A percentile compares a stretch with the other conserved stretches of the same genome.
Evolutionary conservation across 2,329 filamentous ascomycete species (phyloP).

Genomic region (Coniochaeta sp.): DNA sequence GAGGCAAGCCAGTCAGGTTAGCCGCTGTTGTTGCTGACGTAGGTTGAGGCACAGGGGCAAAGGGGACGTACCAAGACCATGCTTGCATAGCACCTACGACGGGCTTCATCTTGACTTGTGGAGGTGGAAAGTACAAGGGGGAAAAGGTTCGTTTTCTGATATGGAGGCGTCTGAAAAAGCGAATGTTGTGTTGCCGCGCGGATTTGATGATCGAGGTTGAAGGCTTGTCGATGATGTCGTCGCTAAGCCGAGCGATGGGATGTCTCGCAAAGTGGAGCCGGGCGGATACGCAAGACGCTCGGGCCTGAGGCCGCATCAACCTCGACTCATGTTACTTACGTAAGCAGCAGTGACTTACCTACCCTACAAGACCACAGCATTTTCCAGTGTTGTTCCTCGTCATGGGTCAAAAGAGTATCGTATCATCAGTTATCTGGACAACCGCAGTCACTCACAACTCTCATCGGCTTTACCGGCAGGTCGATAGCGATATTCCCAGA

Average conservation of each 20-base stretch:
- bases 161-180: not conserved
- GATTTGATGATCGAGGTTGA: not conserved
- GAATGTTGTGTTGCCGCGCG: not conserved
- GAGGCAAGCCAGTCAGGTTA: slow-evolving; percentile 20
- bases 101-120: slow-evolving; percentile 66
- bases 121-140: not conserved
- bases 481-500: too few relatives aligned
- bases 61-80: slow-evolving; percentile 73
- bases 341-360: too few relatives aligned
- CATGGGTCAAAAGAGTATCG: too few relatives aligned
- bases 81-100: slow-evolving; percentile 87
- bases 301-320: too few relatives aligned
- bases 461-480: too few relatives aligned
- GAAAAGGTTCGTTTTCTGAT: not conserved
- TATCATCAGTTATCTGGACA: too few relatives aligned
- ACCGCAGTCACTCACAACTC: too few relatives aligned
- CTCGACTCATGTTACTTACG: too few relatives aligned
- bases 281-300: too few relatives aligned
- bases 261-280: too few relatives aligned
- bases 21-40: not conserved
- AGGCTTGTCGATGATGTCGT: not conserved
- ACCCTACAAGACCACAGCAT: too few relatives aligned
- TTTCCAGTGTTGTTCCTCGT: too few relatives aligned
- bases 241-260: not conserved
- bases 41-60: not conserved